Conservation (phyloP, 2,329 filamentous ascomycete genomes). For the Aphanoascus verrucosus region DNA sequence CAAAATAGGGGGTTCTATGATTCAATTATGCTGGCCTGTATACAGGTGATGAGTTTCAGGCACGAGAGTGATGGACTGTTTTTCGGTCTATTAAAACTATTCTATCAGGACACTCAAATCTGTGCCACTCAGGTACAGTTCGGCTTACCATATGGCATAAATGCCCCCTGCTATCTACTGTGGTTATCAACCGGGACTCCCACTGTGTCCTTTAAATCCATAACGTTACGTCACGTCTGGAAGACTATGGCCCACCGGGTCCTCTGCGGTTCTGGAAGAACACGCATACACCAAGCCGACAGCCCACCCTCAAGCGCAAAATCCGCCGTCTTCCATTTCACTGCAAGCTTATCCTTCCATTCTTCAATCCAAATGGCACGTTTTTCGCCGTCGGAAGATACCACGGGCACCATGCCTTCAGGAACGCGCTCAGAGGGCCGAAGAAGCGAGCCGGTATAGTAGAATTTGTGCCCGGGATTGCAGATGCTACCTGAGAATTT, state of each 20-base stretch:
- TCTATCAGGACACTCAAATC: too few species aligned
- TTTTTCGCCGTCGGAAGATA: neutral
- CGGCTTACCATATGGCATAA: too few species aligned
- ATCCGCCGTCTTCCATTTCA: neutral
- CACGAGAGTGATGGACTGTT: too few species aligned
- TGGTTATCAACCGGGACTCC: too few species aligned
- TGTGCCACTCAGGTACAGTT: too few species aligned
- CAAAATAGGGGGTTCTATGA: too few species aligned
- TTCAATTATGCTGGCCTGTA: too few species aligned
- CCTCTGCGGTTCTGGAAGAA: slow-evolving; percentile 1
- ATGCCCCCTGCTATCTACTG: too few species aligned
- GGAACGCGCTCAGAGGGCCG: neutral
- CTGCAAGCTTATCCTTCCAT: neutral
- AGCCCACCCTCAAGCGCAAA: neutral
- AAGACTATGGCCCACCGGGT: neutral
- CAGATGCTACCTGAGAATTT: neutral
- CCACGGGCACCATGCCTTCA: neutral
- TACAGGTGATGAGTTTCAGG: too few species aligned
- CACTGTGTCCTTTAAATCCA: too few species aligned
- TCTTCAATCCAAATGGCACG: neutral
- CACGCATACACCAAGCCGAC: slow-evolving; percentile 4
- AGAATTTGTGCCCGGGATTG: neutral
- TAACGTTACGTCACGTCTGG: neutral
- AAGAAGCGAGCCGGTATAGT: neutral
- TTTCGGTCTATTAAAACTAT: too few species aligned